A percentile compares a stretch with the other conserved stretches of the same genome.
These are phyloP conservation scores for Nyctanthes arbortristis DNA, from an alignment of 257 asterid species.

Conservation along the genomic window DNA sequence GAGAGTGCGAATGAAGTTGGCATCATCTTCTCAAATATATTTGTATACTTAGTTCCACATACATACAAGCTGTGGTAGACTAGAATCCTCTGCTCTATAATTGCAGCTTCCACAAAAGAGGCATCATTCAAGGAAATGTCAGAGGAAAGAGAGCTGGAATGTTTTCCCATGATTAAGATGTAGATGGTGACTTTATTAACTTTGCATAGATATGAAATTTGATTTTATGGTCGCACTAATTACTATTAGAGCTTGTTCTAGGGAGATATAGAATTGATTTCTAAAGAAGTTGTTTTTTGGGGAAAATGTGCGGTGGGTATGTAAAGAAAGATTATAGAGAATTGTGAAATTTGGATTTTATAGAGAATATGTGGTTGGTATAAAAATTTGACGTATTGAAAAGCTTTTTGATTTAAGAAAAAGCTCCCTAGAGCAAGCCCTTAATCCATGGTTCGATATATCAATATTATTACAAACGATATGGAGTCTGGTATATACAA, in stretches of 20 bases:
- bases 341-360: too few species aligned
- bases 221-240: not conserved
- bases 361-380: too few species aligned
- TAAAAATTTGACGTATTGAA: too few species aligned
- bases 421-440: too few species aligned
- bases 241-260: too few species aligned
- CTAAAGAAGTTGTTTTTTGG: too few species aligned
- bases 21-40: not conserved
- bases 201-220: not conserved
- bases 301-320: too few species aligned
- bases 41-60: not conserved
- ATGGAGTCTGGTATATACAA: not conserved
- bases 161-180: slow-evolving; percentile 7
- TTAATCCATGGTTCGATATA: not conserved
- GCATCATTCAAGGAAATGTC: slow-evolving; percentile 24
- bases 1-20: not conserved
- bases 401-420: too few species aligned
- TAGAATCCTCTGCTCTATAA: not conserved
- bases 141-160: slow-evolving; percentile 14
- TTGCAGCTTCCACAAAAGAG: not conserved
- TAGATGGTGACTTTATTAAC: not conserved
- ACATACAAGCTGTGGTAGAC: not conserved
- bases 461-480: too few species aligned
- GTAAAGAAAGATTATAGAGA: too few species aligned
- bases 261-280: not conserved